A percentile compares a stretch with the other conserved stretches of the same genome.
Evolutionary conservation across 345 rosid genomes (phyloP).

Genomic region (Crucihimalaya himalaica): DNA sequence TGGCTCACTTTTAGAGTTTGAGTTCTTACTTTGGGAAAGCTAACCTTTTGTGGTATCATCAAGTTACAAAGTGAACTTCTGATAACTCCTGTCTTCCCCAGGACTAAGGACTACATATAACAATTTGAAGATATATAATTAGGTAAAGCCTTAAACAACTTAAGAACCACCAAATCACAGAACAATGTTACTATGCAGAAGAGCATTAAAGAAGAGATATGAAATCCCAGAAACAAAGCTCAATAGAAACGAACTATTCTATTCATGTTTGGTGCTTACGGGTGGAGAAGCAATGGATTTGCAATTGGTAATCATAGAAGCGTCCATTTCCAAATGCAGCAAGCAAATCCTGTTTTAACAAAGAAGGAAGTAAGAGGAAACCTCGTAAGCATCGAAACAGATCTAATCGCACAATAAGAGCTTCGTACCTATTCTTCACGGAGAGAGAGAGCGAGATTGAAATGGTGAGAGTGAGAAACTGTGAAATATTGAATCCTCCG

Average conservation of each 20-base stretch:
- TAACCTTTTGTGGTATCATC: constrained; percentile 33
- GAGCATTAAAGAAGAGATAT: background rate
- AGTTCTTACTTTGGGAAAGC: constrained; percentile 56
- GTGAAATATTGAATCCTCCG: background rate
- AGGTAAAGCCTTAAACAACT: background rate
- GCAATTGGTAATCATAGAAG: constrained; percentile 61
- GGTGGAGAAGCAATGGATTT: constrained; percentile 61
- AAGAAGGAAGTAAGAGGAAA: background rate
- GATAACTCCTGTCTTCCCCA: background rate
- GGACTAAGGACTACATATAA: constrained; percentile 52
- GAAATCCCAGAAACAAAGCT: background rate
- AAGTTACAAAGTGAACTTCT: background rate
- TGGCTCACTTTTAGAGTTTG: constrained; percentile 40
- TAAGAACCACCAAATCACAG: background rate
- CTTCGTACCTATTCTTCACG: background rate
- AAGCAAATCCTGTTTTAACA: background rate
- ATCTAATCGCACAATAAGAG: background rate
- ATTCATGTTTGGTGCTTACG: constrained; percentile 44
- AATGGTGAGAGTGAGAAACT: background rate
- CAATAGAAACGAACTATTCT: too few relatives aligned
- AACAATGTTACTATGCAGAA: background rate
- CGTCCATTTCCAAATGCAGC: constrained; percentile 52
- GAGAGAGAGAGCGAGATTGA: background rate
- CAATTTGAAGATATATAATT: background rate
- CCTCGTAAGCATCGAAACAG: background rate